phyloP scores from a whole-genome alignment of 306 rosid species.

The Malus sieversii region DNA sequence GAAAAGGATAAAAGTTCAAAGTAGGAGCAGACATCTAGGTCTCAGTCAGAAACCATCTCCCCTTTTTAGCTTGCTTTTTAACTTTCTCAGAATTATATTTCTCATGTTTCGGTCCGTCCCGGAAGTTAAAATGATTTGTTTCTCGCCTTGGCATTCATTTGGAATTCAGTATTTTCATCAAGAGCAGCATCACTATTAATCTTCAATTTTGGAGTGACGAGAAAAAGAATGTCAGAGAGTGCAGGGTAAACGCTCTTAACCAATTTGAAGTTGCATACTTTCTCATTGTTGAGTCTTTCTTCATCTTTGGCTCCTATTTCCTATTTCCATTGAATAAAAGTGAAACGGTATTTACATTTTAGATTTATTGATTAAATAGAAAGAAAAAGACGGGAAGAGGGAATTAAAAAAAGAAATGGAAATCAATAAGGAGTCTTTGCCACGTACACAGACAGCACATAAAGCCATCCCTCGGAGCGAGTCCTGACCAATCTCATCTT shows the following conservation, averaged over 20 bases:
- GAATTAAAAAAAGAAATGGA: neutral
- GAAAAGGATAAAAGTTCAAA: slow-evolving; percentile 43
- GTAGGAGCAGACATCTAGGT: slow-evolving; percentile 40
- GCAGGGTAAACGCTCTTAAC: neutral
- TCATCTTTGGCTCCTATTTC: too few relatives aligned
- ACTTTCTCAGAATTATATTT: neutral
- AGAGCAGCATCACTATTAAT: neutral
- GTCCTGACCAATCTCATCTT: neutral
- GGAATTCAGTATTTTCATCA: neutral
- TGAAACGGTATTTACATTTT: too few relatives aligned
- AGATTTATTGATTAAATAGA: neutral
- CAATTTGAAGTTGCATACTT: neutral
- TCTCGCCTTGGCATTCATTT: neutral
- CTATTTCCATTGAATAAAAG: too few relatives aligned
- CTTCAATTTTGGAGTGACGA: neutral
- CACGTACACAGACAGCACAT: neutral
- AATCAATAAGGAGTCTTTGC: too few relatives aligned
- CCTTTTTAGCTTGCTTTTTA: neutral
- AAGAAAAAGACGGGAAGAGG: neutral
- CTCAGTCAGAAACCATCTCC: slow-evolving; percentile 9
- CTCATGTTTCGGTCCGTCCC: neutral
- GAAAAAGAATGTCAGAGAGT: neutral
- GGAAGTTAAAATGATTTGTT: neutral
- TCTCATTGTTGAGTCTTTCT: neutral
- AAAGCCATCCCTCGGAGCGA: neutral